These are phyloP conservation scores for Vigna mungo DNA, from an alignment of 306 rosid genomes.

Conservation along the genomic window DNA sequence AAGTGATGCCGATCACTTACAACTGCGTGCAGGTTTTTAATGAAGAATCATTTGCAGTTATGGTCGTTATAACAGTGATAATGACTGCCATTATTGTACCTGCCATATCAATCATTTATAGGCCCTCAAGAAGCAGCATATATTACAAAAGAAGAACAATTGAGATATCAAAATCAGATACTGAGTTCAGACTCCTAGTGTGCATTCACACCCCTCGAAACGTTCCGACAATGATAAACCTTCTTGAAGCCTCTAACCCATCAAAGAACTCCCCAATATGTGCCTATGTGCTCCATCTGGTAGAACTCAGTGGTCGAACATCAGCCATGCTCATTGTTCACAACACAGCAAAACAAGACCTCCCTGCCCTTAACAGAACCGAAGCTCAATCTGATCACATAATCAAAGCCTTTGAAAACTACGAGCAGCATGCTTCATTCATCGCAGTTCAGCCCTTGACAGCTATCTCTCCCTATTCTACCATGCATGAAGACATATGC, in stretches of 20 bases:
- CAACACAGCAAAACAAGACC: constrained; percentile 63
- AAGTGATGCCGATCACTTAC: neutral
- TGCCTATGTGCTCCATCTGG: constrained; percentile 77
- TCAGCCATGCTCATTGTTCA: constrained; percentile 98
- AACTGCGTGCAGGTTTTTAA: constrained; percentile 70
- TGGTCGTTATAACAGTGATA: constrained; percentile 73
- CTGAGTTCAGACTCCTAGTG: constrained; percentile 67
- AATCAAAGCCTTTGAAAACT: constrained; percentile 80
- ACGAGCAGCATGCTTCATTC: constrained; percentile 63
- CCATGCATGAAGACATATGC: constrained; percentile 94
- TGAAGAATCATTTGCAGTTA: constrained; percentile 78
- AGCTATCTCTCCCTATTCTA: constrained; percentile 88
- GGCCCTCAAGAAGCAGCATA: constrained; percentile 60
- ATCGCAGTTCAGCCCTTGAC: constrained; percentile 78
- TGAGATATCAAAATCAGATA: constrained; percentile 63
- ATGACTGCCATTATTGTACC: constrained; percentile 83
- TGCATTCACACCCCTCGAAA: constrained; percentile 85
- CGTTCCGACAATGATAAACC: constrained; percentile 87
- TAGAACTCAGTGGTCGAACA: constrained; percentile 90
- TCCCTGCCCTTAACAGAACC: constrained; percentile 64
- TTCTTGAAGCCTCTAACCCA: constrained; percentile 85
- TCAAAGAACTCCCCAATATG: constrained; percentile 78
- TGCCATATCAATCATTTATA: constrained; percentile 61
- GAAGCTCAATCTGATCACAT: constrained; percentile 95
- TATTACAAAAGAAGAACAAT: constrained; percentile 75